Percentiles rank a stretch among this genome's conserved stretches.
These are phyloP conservation scores for Ogataea philodendri DNA, from an alignment of 805 yeast genomes.

Conservation along the genomic window DNA sequence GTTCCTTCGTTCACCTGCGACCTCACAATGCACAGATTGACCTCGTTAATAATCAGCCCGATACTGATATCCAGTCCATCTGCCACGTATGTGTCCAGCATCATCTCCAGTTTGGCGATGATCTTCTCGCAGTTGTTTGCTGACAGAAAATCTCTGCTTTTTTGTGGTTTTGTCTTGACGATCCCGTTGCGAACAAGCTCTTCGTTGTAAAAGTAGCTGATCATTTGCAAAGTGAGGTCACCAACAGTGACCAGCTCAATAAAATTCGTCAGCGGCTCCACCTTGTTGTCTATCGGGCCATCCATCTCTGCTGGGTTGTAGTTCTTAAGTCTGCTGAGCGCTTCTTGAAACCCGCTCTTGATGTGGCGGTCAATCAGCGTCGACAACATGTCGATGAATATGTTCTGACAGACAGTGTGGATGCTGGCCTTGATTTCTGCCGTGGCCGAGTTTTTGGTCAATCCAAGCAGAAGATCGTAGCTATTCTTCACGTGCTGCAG, in stretches of 20 bases:
- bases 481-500: slow-evolving; percentile 66
- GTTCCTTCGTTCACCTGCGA: slow-evolving; percentile 41
- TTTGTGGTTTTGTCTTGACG: slow-evolving; percentile 43
- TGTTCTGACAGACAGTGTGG: slow-evolving; percentile 44
- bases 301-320: slow-evolving; percentile 59
- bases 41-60: slow-evolving; percentile 80
- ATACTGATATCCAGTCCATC: slow-evolving; percentile 92
- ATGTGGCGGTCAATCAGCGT: slow-evolving; percentile 72
- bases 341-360: slow-evolving; percentile 80
- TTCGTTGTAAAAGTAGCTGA: slow-evolving; percentile 84
- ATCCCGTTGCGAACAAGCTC: slow-evolving; percentile 61
- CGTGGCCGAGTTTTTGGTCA: slow-evolving; percentile 35
- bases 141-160: slow-evolving; percentile 73
- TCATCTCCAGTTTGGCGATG: slow-evolving; percentile 59
- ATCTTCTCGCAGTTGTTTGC: slow-evolving; percentile 73
- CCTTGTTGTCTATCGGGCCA: slow-evolving; percentile 28
- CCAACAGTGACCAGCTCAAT: slow-evolving; percentile 91
- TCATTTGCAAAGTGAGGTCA: slow-evolving; percentile 88
- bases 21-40: slow-evolving; percentile 33
- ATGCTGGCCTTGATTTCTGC: slow-evolving; percentile 34
- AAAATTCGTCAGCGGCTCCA: slow-evolving; percentile 84
- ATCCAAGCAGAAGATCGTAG: slow-evolving; percentile 55
- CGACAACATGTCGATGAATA: slow-evolving; percentile 65
- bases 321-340: slow-evolving; percentile 62
- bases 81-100: slow-evolving; percentile 86